phyloP scores from a whole-genome alignment of 257 asterid genomes.

The Capsicum pubescens region DNA sequence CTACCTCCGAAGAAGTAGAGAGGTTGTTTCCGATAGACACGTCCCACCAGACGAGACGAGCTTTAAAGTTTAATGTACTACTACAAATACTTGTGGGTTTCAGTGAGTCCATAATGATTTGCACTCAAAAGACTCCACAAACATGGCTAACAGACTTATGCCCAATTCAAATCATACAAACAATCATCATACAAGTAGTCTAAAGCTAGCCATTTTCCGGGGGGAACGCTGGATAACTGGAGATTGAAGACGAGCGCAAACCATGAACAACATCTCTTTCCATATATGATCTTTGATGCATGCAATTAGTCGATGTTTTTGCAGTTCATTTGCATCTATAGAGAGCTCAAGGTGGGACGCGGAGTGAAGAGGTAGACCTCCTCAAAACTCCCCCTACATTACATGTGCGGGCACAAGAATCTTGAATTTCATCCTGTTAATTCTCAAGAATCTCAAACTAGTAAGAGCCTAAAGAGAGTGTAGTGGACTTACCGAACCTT shows the following conservation, averaged over 20 bases:
- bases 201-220: background rate
- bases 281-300: background rate
- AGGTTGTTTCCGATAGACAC: no score
- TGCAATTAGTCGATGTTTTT: background rate
- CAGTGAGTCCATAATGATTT: background rate
- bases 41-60: background rate
- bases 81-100: background rate
- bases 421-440: background rate
- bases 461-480: background rate
- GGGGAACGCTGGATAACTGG: background rate
- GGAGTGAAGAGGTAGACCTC: constrained; percentile 86
- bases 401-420: background rate
- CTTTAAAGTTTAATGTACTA: background rate
- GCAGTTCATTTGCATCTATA: constrained; percentile 19
- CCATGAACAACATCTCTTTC: background rate
- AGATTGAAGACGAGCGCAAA: background rate
- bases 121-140: background rate
- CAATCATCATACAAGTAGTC: constrained; percentile 13
- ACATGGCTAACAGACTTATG: background rate
- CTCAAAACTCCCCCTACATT: constrained; percentile 87
- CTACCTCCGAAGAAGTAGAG: no score
- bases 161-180: no score
- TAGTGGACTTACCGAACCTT: constrained; percentile 71
- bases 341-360: constrained; percentile 23
- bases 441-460: background rate